Evolutionary conservation across 2,329 filamentous ascomycete genomes (phyloP).

Genomic region (Scedosporium dehoogii): DNA sequence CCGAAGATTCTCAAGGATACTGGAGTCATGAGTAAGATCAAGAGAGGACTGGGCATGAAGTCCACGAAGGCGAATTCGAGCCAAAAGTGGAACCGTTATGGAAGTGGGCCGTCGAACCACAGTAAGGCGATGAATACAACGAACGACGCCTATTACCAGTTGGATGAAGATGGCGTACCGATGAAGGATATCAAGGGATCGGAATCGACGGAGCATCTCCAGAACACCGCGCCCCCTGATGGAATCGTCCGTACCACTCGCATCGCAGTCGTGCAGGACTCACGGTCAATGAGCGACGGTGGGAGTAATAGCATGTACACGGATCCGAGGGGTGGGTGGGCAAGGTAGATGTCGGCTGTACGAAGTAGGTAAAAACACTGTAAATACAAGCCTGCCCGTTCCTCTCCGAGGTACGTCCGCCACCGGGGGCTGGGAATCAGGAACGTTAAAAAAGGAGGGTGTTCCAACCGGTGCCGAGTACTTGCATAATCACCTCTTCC

Average conservation of each 20-base stretch:
- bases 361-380: no score
- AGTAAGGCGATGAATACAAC: not conserved
- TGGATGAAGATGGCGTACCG: not conserved
- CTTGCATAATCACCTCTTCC: no score
- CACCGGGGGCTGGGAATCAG: no score
- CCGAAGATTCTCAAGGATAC: slow-evolving; percentile 23
- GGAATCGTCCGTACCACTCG: not conserved
- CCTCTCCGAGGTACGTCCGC: no score
- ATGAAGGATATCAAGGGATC: not conserved
- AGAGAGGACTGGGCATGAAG: slow-evolving; percentile 12
- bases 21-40: slow-evolving; percentile 12
- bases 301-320: no score
- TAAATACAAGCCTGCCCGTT: no score
- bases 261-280: slow-evolving; percentile 6
- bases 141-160: not conserved
- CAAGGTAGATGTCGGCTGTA: no score
- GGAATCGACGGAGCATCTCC: not conserved
- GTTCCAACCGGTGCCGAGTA: no score
- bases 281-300: no score
- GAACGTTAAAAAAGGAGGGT: no score
- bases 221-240: not conserved
- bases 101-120: not conserved
- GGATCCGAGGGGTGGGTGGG: no score
- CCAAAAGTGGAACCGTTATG: no score
- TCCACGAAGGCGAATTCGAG: not conserved